Evolutionary conservation across 1,139 yeast genomes (phyloP), one percentile per base, ranked within the genome.

Genomic region (Meyerozyma sp.): DNA sequence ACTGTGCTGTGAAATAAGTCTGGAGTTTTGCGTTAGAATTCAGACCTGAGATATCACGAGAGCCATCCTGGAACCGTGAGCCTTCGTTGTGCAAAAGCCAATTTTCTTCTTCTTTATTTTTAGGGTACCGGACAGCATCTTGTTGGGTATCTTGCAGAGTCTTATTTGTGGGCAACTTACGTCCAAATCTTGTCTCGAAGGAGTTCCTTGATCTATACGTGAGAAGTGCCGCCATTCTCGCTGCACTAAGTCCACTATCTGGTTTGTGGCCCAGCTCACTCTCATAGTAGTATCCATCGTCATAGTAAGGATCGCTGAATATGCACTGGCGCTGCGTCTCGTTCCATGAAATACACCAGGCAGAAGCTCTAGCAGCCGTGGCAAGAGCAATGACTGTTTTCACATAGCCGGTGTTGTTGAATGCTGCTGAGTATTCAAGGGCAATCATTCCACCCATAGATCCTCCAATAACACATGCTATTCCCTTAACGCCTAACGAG

Each of bases 391-490:
- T 82, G 23, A 88, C 73, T 32, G 79, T 69, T 46, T 77, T 76
- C 16, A 93, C 95, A 57, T 81, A 93, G 3, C 72, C 76, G 2
- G 75, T 66, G n/a, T 88, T 85, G 52, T 79, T 85, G 57, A 80
- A 85, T 2, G 85, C 82, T 57, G 75, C 63, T 10, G 74, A 70
- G 74, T 91, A 93, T 61, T 93, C 98, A 51, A 93, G 67, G 0
- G 93, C 91, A 42, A 90, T 68, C 98, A 93, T 93, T n/a, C 98
- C 98, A 32, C 98, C 98, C 98, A 93, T 93, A 26, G 98, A 91
- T 0, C 98, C 98, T 27, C 98, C 98, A 45, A 93, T 79, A 4
- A 87, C 95, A 41, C 84, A 79, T 1, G 98, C 97, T 35, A 93
- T 69, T 44, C 81, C 77, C 45, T 74, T 75, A 25, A 93, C 88